These are phyloP conservation scores for Xylaria sp. DNA, from an alignment of 2,329 filamentous ascomycete species.

Conservation along the genomic window DNA sequence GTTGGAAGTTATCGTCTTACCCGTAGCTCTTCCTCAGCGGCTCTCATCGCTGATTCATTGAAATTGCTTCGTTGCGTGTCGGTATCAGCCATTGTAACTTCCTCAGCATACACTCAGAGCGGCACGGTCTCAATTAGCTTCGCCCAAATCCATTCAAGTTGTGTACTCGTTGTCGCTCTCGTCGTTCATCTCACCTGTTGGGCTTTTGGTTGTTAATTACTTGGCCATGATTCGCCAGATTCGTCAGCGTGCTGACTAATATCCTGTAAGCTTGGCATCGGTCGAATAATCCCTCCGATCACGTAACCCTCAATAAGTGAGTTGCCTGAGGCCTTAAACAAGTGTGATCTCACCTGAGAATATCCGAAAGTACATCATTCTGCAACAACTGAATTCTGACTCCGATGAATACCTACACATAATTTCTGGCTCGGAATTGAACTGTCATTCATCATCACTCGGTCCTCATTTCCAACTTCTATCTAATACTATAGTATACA, in stretches of 20 bases:
- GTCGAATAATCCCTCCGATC: constrained; percentile 10
- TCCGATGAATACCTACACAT: too few species aligned
- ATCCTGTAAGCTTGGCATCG: neutral
- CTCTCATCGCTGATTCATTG: constrained; percentile 9
- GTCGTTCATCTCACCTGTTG: neutral
- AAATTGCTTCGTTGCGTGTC: neutral
- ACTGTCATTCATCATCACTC: too few species aligned
- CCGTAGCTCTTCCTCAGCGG: constrained; percentile 28
- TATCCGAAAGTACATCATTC: neutral
- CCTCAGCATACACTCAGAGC: neutral
- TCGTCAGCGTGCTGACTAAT: neutral
- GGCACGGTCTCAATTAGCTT: neutral
- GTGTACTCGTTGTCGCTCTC: neutral
- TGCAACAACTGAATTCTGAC: neutral
- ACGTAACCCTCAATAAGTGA: neutral
- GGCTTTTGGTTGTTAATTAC: too few species aligned
- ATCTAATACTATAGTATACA: too few species aligned
- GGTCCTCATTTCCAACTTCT: too few species aligned
- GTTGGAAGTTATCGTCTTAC: constrained; percentile 13
- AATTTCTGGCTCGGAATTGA: too few species aligned
- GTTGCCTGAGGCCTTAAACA: too few species aligned
- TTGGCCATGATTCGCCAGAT: neutral
- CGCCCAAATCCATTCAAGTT: neutral
- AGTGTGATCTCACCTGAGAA: neutral
- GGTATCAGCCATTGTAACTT: constrained; percentile 7